Base-by-base conservation (phyloP, 257 asterid genomes). In the Penstemon eatonii region DNA sequence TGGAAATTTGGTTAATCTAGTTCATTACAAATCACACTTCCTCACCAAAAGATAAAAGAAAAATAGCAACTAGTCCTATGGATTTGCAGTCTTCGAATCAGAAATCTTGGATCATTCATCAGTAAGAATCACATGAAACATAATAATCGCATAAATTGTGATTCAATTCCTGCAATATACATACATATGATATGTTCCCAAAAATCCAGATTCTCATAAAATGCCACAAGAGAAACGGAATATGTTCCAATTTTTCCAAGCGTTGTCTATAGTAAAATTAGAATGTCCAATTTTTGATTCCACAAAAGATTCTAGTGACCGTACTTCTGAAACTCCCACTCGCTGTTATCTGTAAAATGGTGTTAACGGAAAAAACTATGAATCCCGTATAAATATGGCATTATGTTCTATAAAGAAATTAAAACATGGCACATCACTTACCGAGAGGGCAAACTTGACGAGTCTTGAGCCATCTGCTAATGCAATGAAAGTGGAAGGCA, bases 371-470 rank as follows among this genome's bases (percentile, higher is more conserved):
- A 39, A 51, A 15, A 15, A 3, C 45, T 33, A 18, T 19, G 37
- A 57, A 54, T 38, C 57, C 9, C 12, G 36, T 15, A 44, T 15
- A 5, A 18, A 50, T 42, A 56, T 42, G 66, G 5, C 25, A 60
- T 11, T 46, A 41, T 25, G 33, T 25, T 25, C 9, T 19, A 54
- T 8, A 56, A 19, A 18, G 3, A 15, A 40, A 46, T 7, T 37
- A 7, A 15, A 41, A 42, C 45, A 39, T 10, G 41, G 37, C 3
- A 49, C 39, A 60, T 46, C 4, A 66, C 86, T 75, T 79, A 89
- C 99, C 99, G 8, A 93, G 69, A 13, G 99, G 99, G 82, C 99
- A 93, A 53, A 93, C 99, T 81, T 93, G 97, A 58, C 99, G 96
- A 68, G 96, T 93, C 77, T 93, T 93, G 77, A 93, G 97, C 99